These are phyloP conservation scores for Podosphaera xanthii DNA, from an alignment of 2,329 filamentous ascomycete species.

Conservation along the genomic window DNA sequence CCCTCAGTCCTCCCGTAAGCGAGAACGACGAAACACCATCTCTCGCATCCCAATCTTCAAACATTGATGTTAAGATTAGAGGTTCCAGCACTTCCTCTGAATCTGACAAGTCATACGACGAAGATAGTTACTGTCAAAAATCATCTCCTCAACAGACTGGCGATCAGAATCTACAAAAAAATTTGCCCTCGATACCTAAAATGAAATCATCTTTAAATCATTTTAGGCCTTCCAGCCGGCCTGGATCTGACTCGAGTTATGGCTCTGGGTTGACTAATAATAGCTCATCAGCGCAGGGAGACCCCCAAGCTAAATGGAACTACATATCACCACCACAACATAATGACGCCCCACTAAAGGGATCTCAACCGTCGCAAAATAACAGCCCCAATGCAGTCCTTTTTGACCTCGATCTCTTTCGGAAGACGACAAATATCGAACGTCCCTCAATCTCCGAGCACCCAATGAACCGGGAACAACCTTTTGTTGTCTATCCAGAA, in stretches of 20 bases:
- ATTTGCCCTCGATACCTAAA: slow-evolving; percentile 6
- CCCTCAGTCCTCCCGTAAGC: slow-evolving; percentile 46
- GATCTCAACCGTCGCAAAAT: background rate
- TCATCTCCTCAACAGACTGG: no score
- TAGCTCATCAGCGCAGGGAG: slow-evolving; percentile 22
- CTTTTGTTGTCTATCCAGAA: background rate
- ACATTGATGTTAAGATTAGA: slow-evolving; percentile 63
- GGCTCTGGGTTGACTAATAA: slow-evolving; percentile 23
- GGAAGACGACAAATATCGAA: slow-evolving; percentile 2
- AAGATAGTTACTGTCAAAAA: slow-evolving; percentile 18
- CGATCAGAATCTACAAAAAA: slow-evolving; percentile 2
- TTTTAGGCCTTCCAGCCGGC: slow-evolving; percentile 13
- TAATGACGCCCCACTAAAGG: no score
- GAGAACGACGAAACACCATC: slow-evolving; percentile 44
- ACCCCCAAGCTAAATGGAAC: no score
- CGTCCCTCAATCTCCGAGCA: slow-evolving; percentile 14
- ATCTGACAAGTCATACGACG: slow-evolving; percentile 55
- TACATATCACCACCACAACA: no score
- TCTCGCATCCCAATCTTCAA: slow-evolving; percentile 38
- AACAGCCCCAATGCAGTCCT: no score
- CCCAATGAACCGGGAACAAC: slow-evolving; percentile 9
- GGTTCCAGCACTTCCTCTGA: slow-evolving; percentile 51
- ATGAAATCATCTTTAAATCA: no score
- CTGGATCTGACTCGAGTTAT: slow-evolving; percentile 23
- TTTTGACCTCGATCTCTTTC: no score